Percentiles rank a stretch among this genome's conserved stretches.
phyloP scores from a whole-genome alignment of 2,329 filamentous ascomycete species.

The Sporothrix humicola region DNA sequence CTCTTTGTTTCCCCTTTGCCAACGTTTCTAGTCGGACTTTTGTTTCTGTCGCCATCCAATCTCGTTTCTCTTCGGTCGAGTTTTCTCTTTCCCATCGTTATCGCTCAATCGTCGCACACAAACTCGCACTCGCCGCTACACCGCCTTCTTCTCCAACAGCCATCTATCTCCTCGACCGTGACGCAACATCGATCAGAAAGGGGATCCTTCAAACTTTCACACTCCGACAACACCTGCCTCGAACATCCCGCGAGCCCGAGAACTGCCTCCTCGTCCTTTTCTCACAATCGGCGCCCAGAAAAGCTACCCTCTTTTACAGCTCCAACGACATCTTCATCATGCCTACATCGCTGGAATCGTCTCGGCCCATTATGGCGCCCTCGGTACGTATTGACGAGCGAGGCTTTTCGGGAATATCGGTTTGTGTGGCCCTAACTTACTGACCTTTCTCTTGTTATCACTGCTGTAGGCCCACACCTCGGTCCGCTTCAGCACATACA shows the following conservation, averaged over 20 bases:
- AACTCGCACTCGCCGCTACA: not conserved
- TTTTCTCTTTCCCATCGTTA: not conserved
- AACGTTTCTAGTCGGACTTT: not conserved
- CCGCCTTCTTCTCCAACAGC: constrained; percentile 7
- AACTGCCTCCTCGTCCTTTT: too few relatives aligned
- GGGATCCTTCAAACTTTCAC: not conserved
- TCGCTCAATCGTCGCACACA: not conserved
- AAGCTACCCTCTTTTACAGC: not conserved
- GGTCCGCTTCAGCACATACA: constrained; percentile 65
- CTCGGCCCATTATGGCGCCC: constrained; percentile 66
- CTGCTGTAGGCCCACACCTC: constrained; percentile 57
- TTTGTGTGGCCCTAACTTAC: not conserved
- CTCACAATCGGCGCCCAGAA: too few relatives aligned
- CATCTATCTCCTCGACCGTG: not conserved
- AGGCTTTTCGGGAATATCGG: too few relatives aligned
- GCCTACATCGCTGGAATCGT: constrained; percentile 65
- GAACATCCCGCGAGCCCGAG: not conserved
- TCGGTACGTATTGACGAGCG: constrained; percentile 56
- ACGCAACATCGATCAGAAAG: constrained; percentile 4
- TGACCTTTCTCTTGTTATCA: not conserved
- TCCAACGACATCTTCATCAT: constrained; percentile 45
- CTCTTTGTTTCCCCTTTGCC: not conserved
- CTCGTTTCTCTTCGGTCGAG: not conserved
- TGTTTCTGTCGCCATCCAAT: not conserved
- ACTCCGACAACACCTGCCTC: not conserved